Base-by-base conservation (phyloP, 345 rosid species). In the Melaleuca alternifolia region DNA sequence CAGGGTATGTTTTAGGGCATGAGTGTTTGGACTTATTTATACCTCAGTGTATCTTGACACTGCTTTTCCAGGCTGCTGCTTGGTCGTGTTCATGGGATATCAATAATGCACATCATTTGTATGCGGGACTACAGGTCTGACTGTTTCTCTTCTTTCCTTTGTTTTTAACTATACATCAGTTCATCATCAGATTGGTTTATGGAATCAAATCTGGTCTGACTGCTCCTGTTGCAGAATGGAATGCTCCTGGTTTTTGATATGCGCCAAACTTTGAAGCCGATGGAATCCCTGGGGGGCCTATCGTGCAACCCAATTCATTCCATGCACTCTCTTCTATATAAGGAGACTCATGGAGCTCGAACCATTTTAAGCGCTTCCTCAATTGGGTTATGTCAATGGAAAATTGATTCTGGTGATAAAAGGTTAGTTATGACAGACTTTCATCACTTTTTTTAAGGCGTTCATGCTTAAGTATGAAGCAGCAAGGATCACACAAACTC, bases 71-170 rank as follows among this genome's bases (percentile, higher is more conserved):
- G 99, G 95, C 90, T 90, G 91, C 96, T 89, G 94, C 97, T 86
- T 97, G 99, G 98, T 95, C 99, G 5, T 97, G 99, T 82, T 94
- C 96, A n/a, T 97, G 99, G 99, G 98, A 95, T 90, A 89, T 84
- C 87, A 89, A 90, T 85, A 91, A 87, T 84, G 91, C 96, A 85
- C 89, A 95, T 88, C 88, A 93, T 88, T 44, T 96, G 56, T 97
- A 94, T 90, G 94, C 99, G 85, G 99, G 99, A 86, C 91, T 96
- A 62, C 98, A 94, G 97, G 99, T 96, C 61, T 85, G 84, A 84
- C 81, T 54, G 51, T 84, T 87, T 50, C 48, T 61, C 18, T 76
- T 54, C 51, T 85, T 48, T 51, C 5, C 51, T 30, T 10, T 41
- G 48, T 50, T 12, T 75, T 37, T 41, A 12, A 71, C 18, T 37